Evolutionary conservation across 495 filamentous ascomycete species (phyloP).

Genomic region (Daldinia grandis): DNA sequence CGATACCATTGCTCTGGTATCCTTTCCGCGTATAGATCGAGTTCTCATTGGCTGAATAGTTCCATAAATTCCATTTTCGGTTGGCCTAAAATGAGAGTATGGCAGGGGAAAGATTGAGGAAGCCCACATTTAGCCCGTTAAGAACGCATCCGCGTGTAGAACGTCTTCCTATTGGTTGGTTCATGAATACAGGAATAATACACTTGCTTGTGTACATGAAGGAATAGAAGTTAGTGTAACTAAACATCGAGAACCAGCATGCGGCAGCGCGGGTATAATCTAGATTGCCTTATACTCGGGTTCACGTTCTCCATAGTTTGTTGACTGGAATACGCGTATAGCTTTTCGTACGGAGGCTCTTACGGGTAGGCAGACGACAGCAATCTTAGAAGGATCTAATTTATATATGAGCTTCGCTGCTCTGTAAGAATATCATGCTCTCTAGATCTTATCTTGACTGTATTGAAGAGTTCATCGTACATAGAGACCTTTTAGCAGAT

Average conservation of each 20-base stretch:
- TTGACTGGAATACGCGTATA: slow-evolving; percentile 16
- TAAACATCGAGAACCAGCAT: slow-evolving; percentile 2
- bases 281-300: background rate
- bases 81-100: background rate
- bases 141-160: slow-evolving; percentile 3
- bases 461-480: background rate
- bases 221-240: background rate
- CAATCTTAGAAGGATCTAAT: background rate
- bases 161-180: slow-evolving; percentile 11
- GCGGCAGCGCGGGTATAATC: background rate
- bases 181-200: background rate
- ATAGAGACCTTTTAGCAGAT: background rate
- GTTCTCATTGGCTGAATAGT: background rate
- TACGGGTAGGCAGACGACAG: background rate
- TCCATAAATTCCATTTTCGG: background rate
- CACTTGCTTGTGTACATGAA: background rate
- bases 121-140: background rate
- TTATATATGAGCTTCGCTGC: slow-evolving; percentile 10
- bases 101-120: background rate
- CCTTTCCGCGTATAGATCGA: background rate
- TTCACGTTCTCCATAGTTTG: background rate
- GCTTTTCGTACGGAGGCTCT: background rate
- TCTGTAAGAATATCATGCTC: background rate
- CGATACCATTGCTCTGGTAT: background rate
- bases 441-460: background rate